Base-by-base conservation (phyloP, 179 eudicot genomes). In the Drosera spatulata region DNA sequence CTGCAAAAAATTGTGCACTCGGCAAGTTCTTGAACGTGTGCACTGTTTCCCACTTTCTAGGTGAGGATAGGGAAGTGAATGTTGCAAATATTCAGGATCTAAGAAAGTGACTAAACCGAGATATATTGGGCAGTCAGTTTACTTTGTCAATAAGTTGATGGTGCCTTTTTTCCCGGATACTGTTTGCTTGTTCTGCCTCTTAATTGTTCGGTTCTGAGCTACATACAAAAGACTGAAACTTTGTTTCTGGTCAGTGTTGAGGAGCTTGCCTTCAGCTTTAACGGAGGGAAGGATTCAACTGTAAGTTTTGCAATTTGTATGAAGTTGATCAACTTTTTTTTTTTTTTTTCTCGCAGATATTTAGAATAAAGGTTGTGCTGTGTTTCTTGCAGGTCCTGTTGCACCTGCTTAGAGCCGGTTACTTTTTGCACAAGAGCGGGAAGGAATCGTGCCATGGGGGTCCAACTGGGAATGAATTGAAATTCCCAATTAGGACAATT, bases 281-380 rank as follows among this genome's bases (percentile, higher is more conserved):
- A 89, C 71, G 99, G 99, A 64, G 99, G 99, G 68, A 93, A 93
- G 73, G 99, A 93, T 80, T 93, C 99, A 61, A 86, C 94, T 71
- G 99, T 93, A 78, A 70, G 97, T 67, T 69, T 56, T 73, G 53
- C 48, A 70, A 50, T 42, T 43, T 43, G 50, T 22, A 22, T 22
- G 33, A 22, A 22, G 33, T 22, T 22, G 33, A 22, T 22, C 33
- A 22, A 22, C 33, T 1, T 22, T 22, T 22, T 22, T 22, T 22
- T 1, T 22, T 22, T 22, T 22, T 22, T 22, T 22, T 22, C 33
- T 22, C 33, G 33, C 33, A 22, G 33, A 22, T 22, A 22, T 22
- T 22, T 22, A 22, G 33, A 22, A 22, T 22, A 22, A 22, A 22
- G 33, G 33, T 22, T 22, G 12, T 63, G 49, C 50, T 13, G 62